Conservation (phyloP, 805 yeast genomes). For the Kazachstania viticola region DNA sequence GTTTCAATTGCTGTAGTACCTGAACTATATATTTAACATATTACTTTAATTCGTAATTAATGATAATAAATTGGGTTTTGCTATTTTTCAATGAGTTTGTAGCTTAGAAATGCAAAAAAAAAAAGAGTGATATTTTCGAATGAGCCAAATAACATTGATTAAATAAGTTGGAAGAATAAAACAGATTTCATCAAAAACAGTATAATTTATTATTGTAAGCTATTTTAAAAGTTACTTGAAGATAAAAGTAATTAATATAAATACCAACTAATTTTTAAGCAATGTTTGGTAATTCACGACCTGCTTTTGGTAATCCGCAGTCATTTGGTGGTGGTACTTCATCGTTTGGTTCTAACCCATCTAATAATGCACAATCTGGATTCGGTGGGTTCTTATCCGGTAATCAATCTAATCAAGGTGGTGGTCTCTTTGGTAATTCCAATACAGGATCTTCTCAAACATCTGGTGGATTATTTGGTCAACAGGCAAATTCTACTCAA, state of each 20-base stretch:
- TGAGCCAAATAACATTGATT: too few species aligned
- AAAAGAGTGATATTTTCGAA: too few species aligned
- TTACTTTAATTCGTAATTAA: too few species aligned
- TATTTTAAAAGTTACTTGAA: too few species aligned
- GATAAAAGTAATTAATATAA: too few species aligned
- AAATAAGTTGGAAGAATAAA: too few species aligned
- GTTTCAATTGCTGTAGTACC: too few species aligned
- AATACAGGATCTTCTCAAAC: slow-evolving; percentile 7
- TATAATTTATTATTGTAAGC: neutral
- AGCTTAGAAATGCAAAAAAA: too few species aligned
- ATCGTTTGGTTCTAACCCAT: slow-evolving; percentile 9
- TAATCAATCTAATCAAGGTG: slow-evolving; percentile 8
- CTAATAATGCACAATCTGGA: slow-evolving; percentile 20
- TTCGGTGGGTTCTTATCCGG: slow-evolving; percentile 25
- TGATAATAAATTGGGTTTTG: too few species aligned
- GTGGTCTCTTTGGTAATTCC: slow-evolving; percentile 27
- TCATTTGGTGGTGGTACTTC: slow-evolving; percentile 11
- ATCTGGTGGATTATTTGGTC: slow-evolving; percentile 20
- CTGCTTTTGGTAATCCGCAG: slow-evolving; percentile 17
- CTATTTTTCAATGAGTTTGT: too few species aligned
- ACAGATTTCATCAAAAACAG: neutral
- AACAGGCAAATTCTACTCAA: slow-evolving; percentile 9
- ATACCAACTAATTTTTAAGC: too few species aligned
- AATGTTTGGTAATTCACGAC: slow-evolving; percentile 1
- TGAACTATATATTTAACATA: too few species aligned